These are phyloP conservation scores for Inga leiocalycina DNA, from an alignment of 306 rosid genomes.

Conservation along the genomic window DNA sequence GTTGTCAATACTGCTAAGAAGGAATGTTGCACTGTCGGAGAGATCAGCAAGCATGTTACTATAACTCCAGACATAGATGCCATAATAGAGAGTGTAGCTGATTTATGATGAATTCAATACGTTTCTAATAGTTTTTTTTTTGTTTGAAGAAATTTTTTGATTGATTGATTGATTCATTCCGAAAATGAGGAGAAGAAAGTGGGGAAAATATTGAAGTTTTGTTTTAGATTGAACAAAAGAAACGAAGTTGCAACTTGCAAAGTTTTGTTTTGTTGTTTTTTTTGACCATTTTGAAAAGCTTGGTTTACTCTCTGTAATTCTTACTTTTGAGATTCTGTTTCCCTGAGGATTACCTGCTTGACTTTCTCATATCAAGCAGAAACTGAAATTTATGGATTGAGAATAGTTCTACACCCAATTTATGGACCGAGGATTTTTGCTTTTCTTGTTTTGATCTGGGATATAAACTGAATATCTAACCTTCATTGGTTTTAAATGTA, in stretches of 20 bases:
- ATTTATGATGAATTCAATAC: conserved; percentile 45
- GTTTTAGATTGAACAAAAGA: neutral
- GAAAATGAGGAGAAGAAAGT: neutral
- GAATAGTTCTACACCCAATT: too few species aligned
- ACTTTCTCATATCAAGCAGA: neutral
- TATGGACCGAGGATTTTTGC: neutral
- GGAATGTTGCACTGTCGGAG: conserved; percentile 61
- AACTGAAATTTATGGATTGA: neutral
- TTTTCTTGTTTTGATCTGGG: neutral
- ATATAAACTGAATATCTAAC: neutral
- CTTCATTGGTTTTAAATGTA: neutral
- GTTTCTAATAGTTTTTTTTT: conserved; percentile 8
- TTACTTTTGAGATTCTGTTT: conserved; percentile 6
- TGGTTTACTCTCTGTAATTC: neutral
- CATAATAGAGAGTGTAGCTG: conserved; percentile 43
- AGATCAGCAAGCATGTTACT: conserved; percentile 63
- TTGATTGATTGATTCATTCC: neutral
- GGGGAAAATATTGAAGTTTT: neutral
- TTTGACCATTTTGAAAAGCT: too few species aligned
- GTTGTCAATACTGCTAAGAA: conserved; percentile 66
- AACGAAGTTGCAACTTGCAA: neutral
- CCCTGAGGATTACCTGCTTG: neutral
- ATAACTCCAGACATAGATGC: conserved; percentile 69
- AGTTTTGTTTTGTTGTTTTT: too few species aligned
- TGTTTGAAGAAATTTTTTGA: neutral